Conservation (phyloP, 1,139 yeast species). For the Groenewaldozyma auringiensis region DNA sequence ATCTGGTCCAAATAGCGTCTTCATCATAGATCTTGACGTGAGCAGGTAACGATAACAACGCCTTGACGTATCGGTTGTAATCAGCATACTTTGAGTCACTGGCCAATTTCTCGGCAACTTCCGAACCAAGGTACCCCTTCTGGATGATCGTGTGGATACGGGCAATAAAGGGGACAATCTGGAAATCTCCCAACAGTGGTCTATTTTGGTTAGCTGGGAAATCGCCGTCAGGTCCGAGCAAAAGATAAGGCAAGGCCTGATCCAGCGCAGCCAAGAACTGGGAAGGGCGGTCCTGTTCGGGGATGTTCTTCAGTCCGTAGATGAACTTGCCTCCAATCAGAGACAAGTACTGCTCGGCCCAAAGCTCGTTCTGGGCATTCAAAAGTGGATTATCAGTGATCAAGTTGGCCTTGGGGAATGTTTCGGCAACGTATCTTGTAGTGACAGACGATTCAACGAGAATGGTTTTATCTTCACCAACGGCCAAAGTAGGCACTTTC, state of each 20-base stretch:
- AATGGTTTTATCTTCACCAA: conserved; percentile 16
- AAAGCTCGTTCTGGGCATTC: conserved; percentile 19
- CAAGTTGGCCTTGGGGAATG: conserved; percentile 19
- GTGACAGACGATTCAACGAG: conserved; percentile 22
- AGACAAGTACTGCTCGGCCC: conserved; percentile 21
- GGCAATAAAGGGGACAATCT: conserved; percentile 12
- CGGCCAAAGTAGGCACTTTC: conserved; percentile 23
- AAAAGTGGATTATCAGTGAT: conserved; percentile 18
- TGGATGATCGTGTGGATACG: conserved; percentile 11
- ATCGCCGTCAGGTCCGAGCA: conserved; percentile 9
- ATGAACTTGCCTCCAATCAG: conserved; percentile 9
- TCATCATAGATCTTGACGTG: conserved; percentile 9
- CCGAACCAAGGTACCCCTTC: conserved; percentile 8
- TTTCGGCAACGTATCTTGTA: conserved; percentile 19
- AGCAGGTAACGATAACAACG: conserved; percentile 11
- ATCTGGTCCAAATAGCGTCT: too few species aligned
- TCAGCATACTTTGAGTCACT: conserved; percentile 11
- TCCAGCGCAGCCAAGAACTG: conserved; percentile 12
- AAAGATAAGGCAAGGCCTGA: conserved; percentile 10
- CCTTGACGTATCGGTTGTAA: conserved; percentile 10
- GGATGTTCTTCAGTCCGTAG: not conserved
- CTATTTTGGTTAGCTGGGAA: conserved; percentile 10
- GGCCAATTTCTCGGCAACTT: conserved; percentile 7
- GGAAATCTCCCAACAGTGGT: conserved; percentile 10
- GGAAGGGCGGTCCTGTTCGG: conserved; percentile 7